Base-by-base conservation (phyloP, 495 filamentous ascomycete genomes). In the Aspergillus olivimuriae region DNA sequence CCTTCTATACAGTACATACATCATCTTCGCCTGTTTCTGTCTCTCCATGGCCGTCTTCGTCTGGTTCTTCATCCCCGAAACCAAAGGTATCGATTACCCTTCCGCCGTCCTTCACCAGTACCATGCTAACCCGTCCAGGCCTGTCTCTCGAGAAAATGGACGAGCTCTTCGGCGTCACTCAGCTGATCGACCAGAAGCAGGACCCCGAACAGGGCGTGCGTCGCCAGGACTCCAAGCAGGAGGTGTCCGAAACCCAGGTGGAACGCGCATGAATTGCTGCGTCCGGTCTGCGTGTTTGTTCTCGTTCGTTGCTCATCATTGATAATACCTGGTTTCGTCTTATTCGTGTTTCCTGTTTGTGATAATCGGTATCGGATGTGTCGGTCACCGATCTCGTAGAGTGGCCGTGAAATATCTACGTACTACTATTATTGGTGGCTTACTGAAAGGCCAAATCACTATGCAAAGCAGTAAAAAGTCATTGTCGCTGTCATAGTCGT, bases 11-110 rank as follows among this genome's bases (percentile, higher is more conserved):
- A 62, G 63, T 3, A 66, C 63, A 1, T 66, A 69, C 40, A 48
- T 70, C 23, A 68, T 70, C 11, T 70, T 69, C 38, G 32, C 61
- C 7, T 69, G 56, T 44, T 87, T 86, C 63, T 84, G 82, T 57
- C 74, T 82, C 53, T 62, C 62, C 23, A 86, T 86, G 78, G 70
- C 74, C 42, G 52, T 80, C 46, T 85, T 84, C 45, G 80, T 83
- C 9, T 83, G 74, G 72, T 84, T 87, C 67, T 80, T 83, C 41
- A 73, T 86, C 30, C 82, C 82, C 1, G 83, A 87, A 62, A 87
- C 83, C 1, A 87, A 86, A 66, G 83, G 80, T 70, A 37, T n/a
- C 35, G 57, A 46, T 37, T 17, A 5, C 31, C 12, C n/a, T 28
- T 46, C 17, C 15, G 12, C 28, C 8, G 41, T 44, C 37, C 19